phyloP scores from a whole-genome alignment of 2,329 filamentous ascomycete species.

The Arachnomyces sp. region DNA sequence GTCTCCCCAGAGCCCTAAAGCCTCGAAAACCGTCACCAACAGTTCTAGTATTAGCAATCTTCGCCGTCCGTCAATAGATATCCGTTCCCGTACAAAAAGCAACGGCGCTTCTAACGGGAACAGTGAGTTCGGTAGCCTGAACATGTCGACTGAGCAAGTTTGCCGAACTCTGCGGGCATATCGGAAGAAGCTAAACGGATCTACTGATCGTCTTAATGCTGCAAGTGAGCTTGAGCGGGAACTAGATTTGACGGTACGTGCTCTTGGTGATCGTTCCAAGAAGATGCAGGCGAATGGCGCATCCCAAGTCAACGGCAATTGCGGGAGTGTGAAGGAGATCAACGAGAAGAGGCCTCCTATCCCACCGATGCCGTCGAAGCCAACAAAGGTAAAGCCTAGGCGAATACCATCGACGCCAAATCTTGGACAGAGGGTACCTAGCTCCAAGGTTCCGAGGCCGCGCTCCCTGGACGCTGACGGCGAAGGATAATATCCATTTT shows the following conservation, averaged over 20 bases:
- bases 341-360: slow-evolving; percentile 22
- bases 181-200: slow-evolving; percentile 48
- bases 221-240: slow-evolving; percentile 51
- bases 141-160: slow-evolving; percentile 49
- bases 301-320: slow-evolving; percentile 7
- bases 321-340: slow-evolving; percentile 25
- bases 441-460: slow-evolving; percentile 19
- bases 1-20: slow-evolving; percentile 32
- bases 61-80: slow-evolving; percentile 43
- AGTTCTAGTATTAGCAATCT: slow-evolving; percentile 24
- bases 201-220: slow-evolving; percentile 40
- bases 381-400: slow-evolving; percentile 18
- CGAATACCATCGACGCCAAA: slow-evolving; percentile 31
- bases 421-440: slow-evolving; percentile 18
- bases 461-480: slow-evolving; percentile 27
- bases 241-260: slow-evolving; percentile 37
- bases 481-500: slow-evolving; percentile 7
- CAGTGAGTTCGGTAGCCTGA: slow-evolving; percentile 40
- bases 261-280: slow-evolving; percentile 24
- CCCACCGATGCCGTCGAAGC: slow-evolving; percentile 18
- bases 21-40: slow-evolving; percentile 21
- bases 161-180: slow-evolving; percentile 51
- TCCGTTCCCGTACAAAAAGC: slow-evolving; percentile 40
- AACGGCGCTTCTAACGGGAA: slow-evolving; percentile 16
- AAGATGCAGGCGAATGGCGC: slow-evolving; percentile 18